phyloP scores from a whole-genome alignment of 2,329 filamentous ascomycete genomes.

The Didymella keratinophila region DNA sequence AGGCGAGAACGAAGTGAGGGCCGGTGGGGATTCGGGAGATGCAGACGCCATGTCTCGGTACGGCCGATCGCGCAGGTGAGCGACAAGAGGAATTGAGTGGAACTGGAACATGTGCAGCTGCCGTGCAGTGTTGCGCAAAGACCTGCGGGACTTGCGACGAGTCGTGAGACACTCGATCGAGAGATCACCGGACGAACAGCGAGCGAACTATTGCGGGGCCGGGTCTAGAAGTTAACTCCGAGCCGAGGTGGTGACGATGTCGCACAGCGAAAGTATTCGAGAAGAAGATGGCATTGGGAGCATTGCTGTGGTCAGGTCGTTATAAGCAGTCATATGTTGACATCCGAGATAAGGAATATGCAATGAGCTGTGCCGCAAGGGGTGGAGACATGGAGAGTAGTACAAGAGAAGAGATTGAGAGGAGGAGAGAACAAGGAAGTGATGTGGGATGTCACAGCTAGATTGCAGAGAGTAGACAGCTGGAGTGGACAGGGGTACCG shows the following conservation, averaged over 20 bases:
- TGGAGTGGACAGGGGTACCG: too few species aligned
- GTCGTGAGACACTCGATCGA: not conserved
- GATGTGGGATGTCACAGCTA: too few species aligned
- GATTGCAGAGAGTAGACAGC: too few species aligned
- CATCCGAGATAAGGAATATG: too few species aligned
- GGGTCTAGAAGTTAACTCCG: not conserved
- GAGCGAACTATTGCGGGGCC: not conserved
- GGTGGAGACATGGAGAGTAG: too few species aligned
- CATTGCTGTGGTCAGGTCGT: too few species aligned
- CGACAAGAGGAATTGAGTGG: conserved; percentile 11
- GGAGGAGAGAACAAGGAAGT: too few species aligned
- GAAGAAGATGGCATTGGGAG: too few species aligned
- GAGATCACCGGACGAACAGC: conserved; percentile 3
- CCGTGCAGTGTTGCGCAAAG: not conserved
- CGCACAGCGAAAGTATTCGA: too few species aligned
- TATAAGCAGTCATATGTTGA: too few species aligned
- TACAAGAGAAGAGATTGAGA: too few species aligned
- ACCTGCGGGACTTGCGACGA: not conserved
- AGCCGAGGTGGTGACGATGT: not conserved
- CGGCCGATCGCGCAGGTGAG: conserved; percentile 5
- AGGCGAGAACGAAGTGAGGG: not conserved
- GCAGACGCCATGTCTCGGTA: conserved; percentile 12
- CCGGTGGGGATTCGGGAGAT: not conserved
- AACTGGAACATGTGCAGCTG: conserved; percentile 16
- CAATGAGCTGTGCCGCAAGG: not conserved